Percentiles rank a stretch among this genome's conserved stretches.
phyloP scores from a whole-genome alignment of 345 rosid genomes.

The Clarkia xantiana region DNA sequence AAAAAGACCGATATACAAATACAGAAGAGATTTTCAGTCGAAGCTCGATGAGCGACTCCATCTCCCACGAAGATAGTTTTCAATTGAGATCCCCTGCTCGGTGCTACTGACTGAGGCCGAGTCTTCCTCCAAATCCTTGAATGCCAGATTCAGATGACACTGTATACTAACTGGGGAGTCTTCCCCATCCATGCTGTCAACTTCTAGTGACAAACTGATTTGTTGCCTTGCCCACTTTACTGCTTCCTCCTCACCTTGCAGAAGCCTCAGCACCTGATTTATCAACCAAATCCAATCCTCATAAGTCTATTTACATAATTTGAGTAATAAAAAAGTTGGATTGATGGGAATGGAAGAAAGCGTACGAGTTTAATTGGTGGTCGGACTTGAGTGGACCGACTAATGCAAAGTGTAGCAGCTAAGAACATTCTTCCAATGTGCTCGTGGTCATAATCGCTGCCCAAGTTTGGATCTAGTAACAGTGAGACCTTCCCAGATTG shows the following conservation, averaged over 20 bases:
- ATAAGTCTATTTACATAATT: background rate
- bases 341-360: background rate
- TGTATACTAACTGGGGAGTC: slow-evolving; percentile 39
- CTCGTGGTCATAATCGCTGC: slow-evolving; percentile 19
- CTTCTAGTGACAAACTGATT: slow-evolving; percentile 32
- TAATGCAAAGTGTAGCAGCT: slow-evolving; percentile 73
- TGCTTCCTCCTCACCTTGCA: slow-evolving; percentile 67
- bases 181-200: slow-evolving; percentile 26
- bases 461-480: slow-evolving; percentile 58
- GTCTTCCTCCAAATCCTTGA: slow-evolving; percentile 69
- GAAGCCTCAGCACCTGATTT: slow-evolving; percentile 60
- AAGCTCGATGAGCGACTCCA: slow-evolving; percentile 76
- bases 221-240: slow-evolving; percentile 49
- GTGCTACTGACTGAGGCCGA: slow-evolving; percentile 42
- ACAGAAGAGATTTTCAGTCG: slow-evolving; percentile 13
- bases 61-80: slow-evolving; percentile 63
- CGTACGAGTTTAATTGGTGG: slow-evolving; percentile 61
- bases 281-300: background rate
- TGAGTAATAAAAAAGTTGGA: background rate
- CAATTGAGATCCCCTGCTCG: slow-evolving; percentile 42
- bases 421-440: slow-evolving; percentile 60
- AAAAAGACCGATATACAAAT: background rate
- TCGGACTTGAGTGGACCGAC: slow-evolving; percentile 40
- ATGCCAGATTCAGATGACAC: slow-evolving; percentile 71
- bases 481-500: slow-evolving; percentile 46